Conservation (phyloP, 176 grass and related monocot genomes). For the Typha latifolia region DNA sequence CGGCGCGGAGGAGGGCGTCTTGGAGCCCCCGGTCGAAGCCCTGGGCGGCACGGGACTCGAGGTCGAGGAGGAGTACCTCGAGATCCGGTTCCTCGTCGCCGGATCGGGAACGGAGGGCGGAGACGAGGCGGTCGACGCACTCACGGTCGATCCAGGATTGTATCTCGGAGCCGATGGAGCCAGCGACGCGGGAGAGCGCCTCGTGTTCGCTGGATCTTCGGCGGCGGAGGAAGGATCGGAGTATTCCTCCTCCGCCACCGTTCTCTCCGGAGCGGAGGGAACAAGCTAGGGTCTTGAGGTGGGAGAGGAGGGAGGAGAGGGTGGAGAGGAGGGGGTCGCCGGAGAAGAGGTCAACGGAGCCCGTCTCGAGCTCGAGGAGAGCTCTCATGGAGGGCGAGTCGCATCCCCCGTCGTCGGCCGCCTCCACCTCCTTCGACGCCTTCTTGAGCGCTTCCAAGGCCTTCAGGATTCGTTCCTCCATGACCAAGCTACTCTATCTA, state of each 20-base stretch:
- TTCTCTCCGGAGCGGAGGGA: neutral
- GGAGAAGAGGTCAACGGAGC: constrained; percentile 58
- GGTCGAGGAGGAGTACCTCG: constrained; percentile 29
- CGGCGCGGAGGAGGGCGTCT: constrained; percentile 49
- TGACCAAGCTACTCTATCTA: too few species aligned
- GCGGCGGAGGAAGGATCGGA: constrained; percentile 1
- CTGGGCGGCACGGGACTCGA: constrained; percentile 7
- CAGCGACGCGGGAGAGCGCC: constrained; percentile 31
- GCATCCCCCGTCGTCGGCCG: too few species aligned
- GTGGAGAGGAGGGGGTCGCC: constrained; percentile 30
- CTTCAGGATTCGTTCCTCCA: too few species aligned
- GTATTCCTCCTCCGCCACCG: neutral
- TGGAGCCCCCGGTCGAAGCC: constrained; percentile 67
- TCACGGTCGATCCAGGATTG: constrained; percentile 65
- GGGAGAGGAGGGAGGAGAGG: constrained; percentile 28
- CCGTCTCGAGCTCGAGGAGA: constrained; percentile 55
- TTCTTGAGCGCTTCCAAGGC: too few species aligned
- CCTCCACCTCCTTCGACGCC: too few species aligned
- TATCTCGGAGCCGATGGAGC: constrained; percentile 40
- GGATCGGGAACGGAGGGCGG: constrained; percentile 25
- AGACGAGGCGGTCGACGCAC: constrained; percentile 41
- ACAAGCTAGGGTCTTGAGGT: constrained; percentile 24
- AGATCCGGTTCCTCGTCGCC: constrained; percentile 10
- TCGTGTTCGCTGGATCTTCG: neutral
- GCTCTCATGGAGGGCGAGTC: constrained; percentile 34